Percentiles rank a stretch among this genome's conserved stretches.
phyloP scores from a whole-genome alignment of 257 asterid genomes.

The Primulina eburnea region DNA sequence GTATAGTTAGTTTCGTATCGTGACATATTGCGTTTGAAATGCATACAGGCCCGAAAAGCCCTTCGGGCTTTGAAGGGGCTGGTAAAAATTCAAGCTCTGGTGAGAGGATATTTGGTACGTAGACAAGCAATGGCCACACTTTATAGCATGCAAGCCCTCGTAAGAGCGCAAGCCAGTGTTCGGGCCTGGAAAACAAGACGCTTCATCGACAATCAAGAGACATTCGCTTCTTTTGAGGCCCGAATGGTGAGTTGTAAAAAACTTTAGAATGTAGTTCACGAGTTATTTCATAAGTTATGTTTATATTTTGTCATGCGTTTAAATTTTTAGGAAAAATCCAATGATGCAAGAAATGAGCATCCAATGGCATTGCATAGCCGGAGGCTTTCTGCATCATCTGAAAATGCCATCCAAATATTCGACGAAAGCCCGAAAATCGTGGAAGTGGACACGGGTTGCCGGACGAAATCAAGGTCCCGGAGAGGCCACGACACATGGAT shows the following conservation, averaged over 20 bases:
- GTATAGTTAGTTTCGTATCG: not conserved
- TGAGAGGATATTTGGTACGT: conserved; percentile 72
- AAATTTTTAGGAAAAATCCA: conserved; percentile 36
- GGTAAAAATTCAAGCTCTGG: conserved; percentile 76
- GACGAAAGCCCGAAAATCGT: conserved; percentile 77
- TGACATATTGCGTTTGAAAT: not conserved
- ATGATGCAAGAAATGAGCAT: conserved; percentile 35
- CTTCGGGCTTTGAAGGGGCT: conserved; percentile 75
- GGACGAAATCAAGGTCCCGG: conserved; percentile 55
- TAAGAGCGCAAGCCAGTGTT: conserved; percentile 71
- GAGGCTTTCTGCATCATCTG: conserved; percentile 52
- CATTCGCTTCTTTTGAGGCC: conserved; percentile 26
- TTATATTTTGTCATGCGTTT: not conserved
- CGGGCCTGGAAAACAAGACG: conserved; percentile 61
- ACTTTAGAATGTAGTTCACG: not conserved
- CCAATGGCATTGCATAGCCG: conserved; percentile 38
- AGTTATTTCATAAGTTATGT: not conserved
- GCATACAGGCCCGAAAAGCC: conserved; percentile 73
- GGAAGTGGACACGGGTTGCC: conserved; percentile 69
- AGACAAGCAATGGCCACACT: conserved; percentile 74
- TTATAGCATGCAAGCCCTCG: conserved; percentile 76
- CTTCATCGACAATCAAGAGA: conserved; percentile 3
- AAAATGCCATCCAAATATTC: conserved; percentile 25
- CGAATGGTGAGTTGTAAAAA: conserved; percentile 34
- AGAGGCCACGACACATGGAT: conserved; percentile 39